Percentiles rank a stretch among this genome's conserved stretches.
Conservation (phyloP, 2,329 filamentous ascomycete species). For the Stachybotrys echinatus region DNA sequence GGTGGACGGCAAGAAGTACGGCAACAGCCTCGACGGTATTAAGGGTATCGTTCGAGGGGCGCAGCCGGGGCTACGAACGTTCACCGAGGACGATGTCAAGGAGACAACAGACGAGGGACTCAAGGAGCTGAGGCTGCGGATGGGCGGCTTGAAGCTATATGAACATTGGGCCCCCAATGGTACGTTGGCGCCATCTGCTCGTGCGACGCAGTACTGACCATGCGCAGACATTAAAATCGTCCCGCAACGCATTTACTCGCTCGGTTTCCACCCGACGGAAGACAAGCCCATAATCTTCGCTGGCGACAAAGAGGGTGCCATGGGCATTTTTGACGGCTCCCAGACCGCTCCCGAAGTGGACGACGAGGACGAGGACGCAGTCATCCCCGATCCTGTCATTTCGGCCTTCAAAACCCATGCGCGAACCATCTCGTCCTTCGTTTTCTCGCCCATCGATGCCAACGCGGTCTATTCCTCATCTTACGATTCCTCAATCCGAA, state of each 20-base stretch:
- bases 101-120: constrained; percentile 74
- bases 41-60: constrained; percentile 56
- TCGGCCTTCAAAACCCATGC: constrained; percentile 87
- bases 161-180: constrained; percentile 78
- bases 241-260: constrained; percentile 78
- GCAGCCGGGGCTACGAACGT: constrained; percentile 77
- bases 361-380: constrained; percentile 63
- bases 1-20: constrained; percentile 74
- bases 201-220: background rate
- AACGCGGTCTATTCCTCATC: constrained; percentile 79
- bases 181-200: constrained; percentile 27
- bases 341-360: constrained; percentile 58
- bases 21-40: constrained; percentile 61
- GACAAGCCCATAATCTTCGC: constrained; percentile 88
- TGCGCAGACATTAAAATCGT: constrained; percentile 81
- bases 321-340: constrained; percentile 87
- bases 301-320: constrained; percentile 85
- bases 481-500: constrained; percentile 89
- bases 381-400: constrained; percentile 68
- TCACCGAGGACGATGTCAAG: constrained; percentile 76
- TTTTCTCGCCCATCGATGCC: constrained; percentile 66
- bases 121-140: constrained; percentile 66
- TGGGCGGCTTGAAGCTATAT: constrained; percentile 75
- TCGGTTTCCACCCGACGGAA: constrained; percentile 81
- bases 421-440: constrained; percentile 80